A percentile compares a stretch with the other conserved stretches of the same genome.
These are phyloP conservation scores for Hypomyces perniciosus DNA, from an alignment of 2,329 filamentous ascomycete species.

Conservation along the genomic window DNA sequence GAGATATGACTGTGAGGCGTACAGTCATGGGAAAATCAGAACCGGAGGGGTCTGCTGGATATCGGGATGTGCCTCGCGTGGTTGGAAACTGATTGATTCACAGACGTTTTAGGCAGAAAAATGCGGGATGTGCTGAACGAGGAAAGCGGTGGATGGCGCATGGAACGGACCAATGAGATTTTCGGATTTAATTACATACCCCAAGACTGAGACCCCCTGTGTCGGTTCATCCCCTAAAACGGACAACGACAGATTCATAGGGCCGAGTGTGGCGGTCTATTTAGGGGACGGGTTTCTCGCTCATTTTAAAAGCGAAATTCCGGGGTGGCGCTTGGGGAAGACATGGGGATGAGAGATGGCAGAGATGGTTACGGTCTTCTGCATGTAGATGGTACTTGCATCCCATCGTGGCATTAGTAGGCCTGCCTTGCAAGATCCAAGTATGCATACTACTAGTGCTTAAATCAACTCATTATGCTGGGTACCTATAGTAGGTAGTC, in stretches of 20 bases:
- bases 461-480: too few relatives aligned
- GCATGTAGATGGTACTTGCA: too few relatives aligned
- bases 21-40: conserved; percentile 10
- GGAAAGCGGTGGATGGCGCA: conserved; percentile 7
- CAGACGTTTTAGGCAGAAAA: not conserved
- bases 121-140: not conserved
- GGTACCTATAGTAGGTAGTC: too few relatives aligned
- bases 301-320: conserved; percentile 8
- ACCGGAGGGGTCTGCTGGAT: conserved; percentile 3
- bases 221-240: not conserved
- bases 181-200: not conserved
- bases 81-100: not conserved
- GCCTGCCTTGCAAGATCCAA: too few relatives aligned
- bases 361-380: not conserved
- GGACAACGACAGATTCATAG: not conserved
- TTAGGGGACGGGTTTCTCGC: not conserved
- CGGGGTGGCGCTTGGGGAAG: not conserved
- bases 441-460: too few relatives aligned
- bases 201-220: not conserved
- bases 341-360: not conserved
- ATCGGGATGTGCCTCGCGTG: conserved; percentile 1
- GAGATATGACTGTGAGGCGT: conserved; percentile 13
- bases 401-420: too few relatives aligned
- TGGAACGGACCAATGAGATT: conserved; percentile 3
- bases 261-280: not conserved